Evolutionary conservation across 768 basidiomycete genomes (phyloP), one percentile per base, ranked within the genome.

Genomic region (Termitomyces sp.): DNA sequence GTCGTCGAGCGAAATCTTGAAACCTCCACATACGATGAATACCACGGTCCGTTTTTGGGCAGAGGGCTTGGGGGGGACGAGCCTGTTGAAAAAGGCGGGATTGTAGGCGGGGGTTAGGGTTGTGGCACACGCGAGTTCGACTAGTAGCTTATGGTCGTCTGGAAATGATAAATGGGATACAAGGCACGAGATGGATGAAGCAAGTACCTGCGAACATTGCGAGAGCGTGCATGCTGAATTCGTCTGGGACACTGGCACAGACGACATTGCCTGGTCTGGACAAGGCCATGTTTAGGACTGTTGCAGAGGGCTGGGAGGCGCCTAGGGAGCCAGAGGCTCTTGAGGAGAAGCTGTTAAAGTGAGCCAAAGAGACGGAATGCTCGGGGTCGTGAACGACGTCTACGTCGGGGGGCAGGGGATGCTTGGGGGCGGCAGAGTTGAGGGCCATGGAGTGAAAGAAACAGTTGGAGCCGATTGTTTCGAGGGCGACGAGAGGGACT

Each of bases 121-220:
- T 8, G 87, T 84, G 6, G 88, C 78, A 62, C 89, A 91, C 1
- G 91, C 86, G 24, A 92, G 75, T 64, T 93, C 89, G 11, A 88
- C 82, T 27, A 91, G 74, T 57, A 85, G 73, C 69, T 89, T 89
- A 66, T 92, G 89, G 59, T 90, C 88, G 61, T 88, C 90, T 89
- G 63, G 20, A 37, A 15, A 15, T 15, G 15, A 15, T 37, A 6
- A 15, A 15, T 15, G 13, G 2, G 13, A 2, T 27, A 27, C 27
- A 27, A 27, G 27, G 27, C 27, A 27, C 27, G 27, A 27, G 27
- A 27, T 27, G 27, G 37, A 36, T 20, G 27, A 36, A 56, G 7
- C 8, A 66, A 81, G 62, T 65, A 90, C 89, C 80, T 63, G 85
- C 81, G 64, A 91, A 89, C 11, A 63, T 64, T 20, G 72, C 67